Base-by-base conservation (phyloP, 306 rosid genomes). In the Rosa multiflora region DNA sequence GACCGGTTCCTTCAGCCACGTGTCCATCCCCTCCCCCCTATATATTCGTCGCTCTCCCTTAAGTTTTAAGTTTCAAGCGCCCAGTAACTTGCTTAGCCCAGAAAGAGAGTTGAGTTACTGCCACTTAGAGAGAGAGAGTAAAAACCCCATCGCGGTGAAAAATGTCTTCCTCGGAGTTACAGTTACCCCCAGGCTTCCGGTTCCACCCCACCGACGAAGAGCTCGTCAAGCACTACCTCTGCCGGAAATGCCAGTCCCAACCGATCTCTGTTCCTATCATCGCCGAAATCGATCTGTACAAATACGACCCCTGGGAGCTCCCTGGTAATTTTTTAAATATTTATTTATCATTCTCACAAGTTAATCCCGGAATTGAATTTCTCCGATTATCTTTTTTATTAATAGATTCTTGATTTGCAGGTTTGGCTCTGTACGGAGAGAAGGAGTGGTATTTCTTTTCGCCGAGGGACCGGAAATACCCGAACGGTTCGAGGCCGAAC, bases 191-290 rank as follows among this genome's bases (percentile, higher is more conserved):
- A 0, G 98, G 99, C 1, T 93, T 96, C 89, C 77, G 99, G 82
- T 96, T 96, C 81, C 99, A 96, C 63, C 98, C 98, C 1, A 96
- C 99, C 72, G 98, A 96, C 51, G 98, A 96, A 66, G 99, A 96
- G 84, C 97, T 96, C 15, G 97, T 96, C 66, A 78, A 78, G 88
- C 97, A 96, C 87, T 96, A 93, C 35, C 91, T 96, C 82, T 87
- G 90, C 79, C 96, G 96, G 14, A 93, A 90, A 89, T 96, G 96
- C 70, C 80, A 90, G 3, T 90, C 98, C 15, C 97, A 87, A 46
- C 82, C 84, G 1, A 93, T 96, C 47, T 77, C 93, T 0, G 99
- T 89, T 40, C 96, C 94, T n/a, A 91, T 96, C 42, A 90, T 96
- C 35, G 90, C 94, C 21, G 98, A 96, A 84, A 90, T 96, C 74